Evolutionary conservation across 352 stramenopile genomes (phyloP).

Genomic region (Phytophthora capsici): DNA sequence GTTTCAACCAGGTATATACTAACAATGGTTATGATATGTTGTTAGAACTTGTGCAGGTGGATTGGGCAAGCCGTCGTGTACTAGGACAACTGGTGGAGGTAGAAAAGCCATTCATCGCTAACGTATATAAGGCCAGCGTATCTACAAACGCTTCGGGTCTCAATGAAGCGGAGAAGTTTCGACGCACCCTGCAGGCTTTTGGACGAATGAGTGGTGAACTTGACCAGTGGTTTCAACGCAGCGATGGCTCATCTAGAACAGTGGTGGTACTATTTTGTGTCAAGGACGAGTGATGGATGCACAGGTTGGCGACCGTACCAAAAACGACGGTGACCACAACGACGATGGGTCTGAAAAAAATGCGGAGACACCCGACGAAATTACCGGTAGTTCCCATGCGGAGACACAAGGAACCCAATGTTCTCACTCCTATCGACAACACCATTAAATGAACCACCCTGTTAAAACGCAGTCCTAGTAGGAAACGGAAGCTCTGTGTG

Average conservation of each 20-base stretch:
- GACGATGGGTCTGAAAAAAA: not conserved
- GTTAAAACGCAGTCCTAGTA: too few relatives aligned
- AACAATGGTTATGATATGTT: not conserved
- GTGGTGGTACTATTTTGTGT: slow-evolving; percentile 15
- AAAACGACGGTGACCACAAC: not conserved
- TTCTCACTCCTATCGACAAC: not conserved
- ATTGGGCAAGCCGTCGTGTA: slow-evolving; percentile 8
- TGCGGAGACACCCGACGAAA: too few relatives aligned
- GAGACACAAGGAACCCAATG: too few relatives aligned
- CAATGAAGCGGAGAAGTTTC: slow-evolving; percentile 8
- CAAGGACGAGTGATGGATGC: not conserved
- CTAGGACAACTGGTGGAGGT: not conserved
- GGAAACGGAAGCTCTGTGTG: too few relatives aligned
- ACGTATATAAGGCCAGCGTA: not conserved
- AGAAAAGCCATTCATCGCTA: slow-evolving; percentile 5
- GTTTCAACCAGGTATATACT: slow-evolving; percentile 2
- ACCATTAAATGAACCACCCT: not conserved
- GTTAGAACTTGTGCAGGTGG: slow-evolving; percentile 1
- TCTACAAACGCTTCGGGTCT: not conserved
- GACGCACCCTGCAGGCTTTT: slow-evolving; percentile 13
- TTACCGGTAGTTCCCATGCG: too few relatives aligned
- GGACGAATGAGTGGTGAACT: slow-evolving; percentile 8
- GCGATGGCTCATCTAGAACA: slow-evolving; percentile 10
- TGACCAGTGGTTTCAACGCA: not conserved
- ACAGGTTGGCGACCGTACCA: not conserved